Evolutionary conservation across 805 yeast species (phyloP), one percentile per base, ranked within the genome.

Genomic region (Wickerhamiella kurtzmanii): DNA sequence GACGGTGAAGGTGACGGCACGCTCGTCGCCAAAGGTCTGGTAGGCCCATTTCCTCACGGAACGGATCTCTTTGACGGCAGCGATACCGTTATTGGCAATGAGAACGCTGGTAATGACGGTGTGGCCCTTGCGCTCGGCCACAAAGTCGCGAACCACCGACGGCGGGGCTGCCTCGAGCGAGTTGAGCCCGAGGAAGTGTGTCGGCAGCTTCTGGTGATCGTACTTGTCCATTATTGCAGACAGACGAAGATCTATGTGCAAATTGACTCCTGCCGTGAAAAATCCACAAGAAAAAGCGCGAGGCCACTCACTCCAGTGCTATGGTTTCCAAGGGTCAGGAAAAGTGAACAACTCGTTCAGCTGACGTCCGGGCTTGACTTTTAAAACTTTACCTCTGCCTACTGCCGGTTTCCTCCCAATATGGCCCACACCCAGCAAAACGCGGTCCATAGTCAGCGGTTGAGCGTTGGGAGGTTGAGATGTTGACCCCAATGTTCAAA

Each of bases 41-140:
- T 92, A 92, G 21, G 98, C 88, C 99, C 99, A 92, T 73, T 89
- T 92, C 68, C 98, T 79, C 40, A 92, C 88, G 8, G 95, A 85
- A 60, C 99, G 76, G 64, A 92, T 94, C 70, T 92, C 97, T 66
- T 92, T 92, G 50, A 92, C 99, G 43, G 99, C 99, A 17, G 95
- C 98, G 64, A 92, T 94, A 77, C 99, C 99, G 64, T 92, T 92
- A 67, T 94, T 94, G 50, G 99, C 97, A 60, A 92, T 92, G 55
- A 92, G 73, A 35, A 92, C 81, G 57, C 64, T 50, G 47, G 81
- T 74, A 59, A 92, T 86, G 43, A 92, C 95, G 4, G 98, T 87
- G 70, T 92, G 99, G 62, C 99, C 99, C 47, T 83, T 85, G 60
- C 82, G 83, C 44, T 75, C 71, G 57, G 73, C 74, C 53, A 94